Percentiles rank a stretch among this genome's conserved stretches.
Conservation (phyloP, 2,329 filamentous ascomycete genomes). For the Pseudopyricularia javanii region DNA sequence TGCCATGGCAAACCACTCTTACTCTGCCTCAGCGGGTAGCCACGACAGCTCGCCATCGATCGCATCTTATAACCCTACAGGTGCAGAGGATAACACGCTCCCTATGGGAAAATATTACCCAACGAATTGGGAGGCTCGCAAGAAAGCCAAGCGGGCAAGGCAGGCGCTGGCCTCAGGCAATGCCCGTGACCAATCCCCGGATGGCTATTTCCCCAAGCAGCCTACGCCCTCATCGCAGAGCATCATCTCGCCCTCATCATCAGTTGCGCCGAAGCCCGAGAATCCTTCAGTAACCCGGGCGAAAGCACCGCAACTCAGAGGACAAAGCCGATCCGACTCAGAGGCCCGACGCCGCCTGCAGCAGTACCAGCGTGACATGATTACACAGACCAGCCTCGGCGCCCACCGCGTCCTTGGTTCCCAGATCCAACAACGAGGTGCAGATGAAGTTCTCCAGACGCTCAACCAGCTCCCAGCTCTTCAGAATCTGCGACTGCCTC, state of each 20-base stretch:
- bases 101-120: slow-evolving; percentile 53
- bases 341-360: slow-evolving; percentile 39
- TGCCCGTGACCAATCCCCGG: not conserved
- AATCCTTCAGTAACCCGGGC: slow-evolving; percentile 6
- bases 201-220: not conserved
- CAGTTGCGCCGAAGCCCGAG: slow-evolving; percentile 21
- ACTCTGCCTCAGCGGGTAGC: not conserved
- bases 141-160: slow-evolving; percentile 11
- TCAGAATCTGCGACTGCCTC: slow-evolving; percentile 23
- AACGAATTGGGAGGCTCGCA: slow-evolving; percentile 41
- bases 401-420: slow-evolving; percentile 18
- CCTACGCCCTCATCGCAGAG: not conserved
- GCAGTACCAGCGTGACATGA: slow-evolving; percentile 51
- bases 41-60: slow-evolving; percentile 9
- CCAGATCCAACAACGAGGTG: slow-evolving; percentile 10
- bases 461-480: slow-evolving; percentile 13
- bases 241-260: slow-evolving; percentile 9
- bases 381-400: slow-evolving; percentile 40
- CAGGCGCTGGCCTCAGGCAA: slow-evolving; percentile 5
- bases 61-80: slow-evolving; percentile 37
- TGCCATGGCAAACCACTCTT: not conserved
- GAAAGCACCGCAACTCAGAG: not conserved
- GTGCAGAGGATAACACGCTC: slow-evolving; percentile 31
- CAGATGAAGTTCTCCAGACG: not conserved
- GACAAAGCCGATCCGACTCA: slow-evolving; percentile 24